Base-by-base conservation (phyloP, 805 yeast genomes). In the Starmerella geochares region DNA sequence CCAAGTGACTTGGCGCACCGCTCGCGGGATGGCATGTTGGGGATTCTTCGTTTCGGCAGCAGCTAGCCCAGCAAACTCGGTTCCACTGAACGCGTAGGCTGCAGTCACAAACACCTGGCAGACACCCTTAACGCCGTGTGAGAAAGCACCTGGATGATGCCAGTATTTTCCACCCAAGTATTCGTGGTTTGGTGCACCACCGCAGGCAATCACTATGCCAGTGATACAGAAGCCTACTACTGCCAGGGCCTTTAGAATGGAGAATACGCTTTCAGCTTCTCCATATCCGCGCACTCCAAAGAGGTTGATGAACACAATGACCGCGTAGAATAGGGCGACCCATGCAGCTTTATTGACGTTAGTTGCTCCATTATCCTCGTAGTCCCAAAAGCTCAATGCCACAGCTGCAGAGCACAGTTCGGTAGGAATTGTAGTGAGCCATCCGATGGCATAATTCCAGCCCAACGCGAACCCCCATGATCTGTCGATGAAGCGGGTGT, bases 1-100 rank as follows among this genome's bases (percentile, higher is more conserved):
- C 87, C 88, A 82, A 66, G 83, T 80, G 2, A 82, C 84, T 66
- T 83, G 86, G 64, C 82, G 81, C 50, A 81, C 77, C 37, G 88
- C 87, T 46, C 74, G 72, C 29, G 88, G 88, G 47, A 82, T 71
- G 2, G 82, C 67, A 50, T 71, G 71, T 57, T 83, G 70, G 46
- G 88, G 87, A 62, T 81, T 76, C 35, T 67, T 74, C 28, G 85
- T 72, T 65, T 83, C 90, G 5, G 87, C 86, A 17, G 87, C 82
- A 10, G 86, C 81, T 35, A 83, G 70, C 36, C 85, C 84, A 33
- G 76, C 76, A 56, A 82, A 70, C 64, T 83, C 90, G 13, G 85
- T 75, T 54, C 88, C 87, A 38, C 83, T 79, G 60, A 77, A 83
- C 13, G 86, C 74, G 62, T 81, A 80, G 3, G 74, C 80, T n/a